A percentile compares a stretch with the other conserved stretches of the same genome.
Evolutionary conservation across 345 rosid species (phyloP).

Genomic region (Euphorbia pulcherrima): DNA sequence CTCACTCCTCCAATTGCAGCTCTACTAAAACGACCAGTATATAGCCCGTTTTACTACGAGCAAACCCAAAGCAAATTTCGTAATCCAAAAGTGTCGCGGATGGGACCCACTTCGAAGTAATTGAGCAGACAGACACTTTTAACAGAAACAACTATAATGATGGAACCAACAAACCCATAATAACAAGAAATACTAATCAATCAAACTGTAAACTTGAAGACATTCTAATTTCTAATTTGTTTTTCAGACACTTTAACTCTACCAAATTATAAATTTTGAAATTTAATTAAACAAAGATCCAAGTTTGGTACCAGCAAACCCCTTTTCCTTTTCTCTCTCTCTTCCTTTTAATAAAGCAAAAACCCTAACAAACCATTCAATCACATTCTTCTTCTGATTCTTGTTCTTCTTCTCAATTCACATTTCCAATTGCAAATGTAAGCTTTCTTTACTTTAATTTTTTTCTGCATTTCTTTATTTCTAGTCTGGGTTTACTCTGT

Average conservation of each 20-base stretch:
- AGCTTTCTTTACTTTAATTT: background rate
- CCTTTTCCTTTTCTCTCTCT: slow-evolving; percentile 1
- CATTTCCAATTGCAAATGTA: slow-evolving; percentile 13
- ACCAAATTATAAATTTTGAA: background rate
- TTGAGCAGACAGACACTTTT: slow-evolving; percentile 12
- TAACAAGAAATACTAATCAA: background rate
- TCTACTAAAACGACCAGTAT: no score
- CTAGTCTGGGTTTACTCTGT: slow-evolving; percentile 11
- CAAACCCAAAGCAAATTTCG: no score
- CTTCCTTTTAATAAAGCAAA: slow-evolving; percentile 11
- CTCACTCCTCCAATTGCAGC: no score
- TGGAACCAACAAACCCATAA: no score
- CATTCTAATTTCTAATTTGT: background rate
- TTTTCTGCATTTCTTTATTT: slow-evolving; percentile 9
- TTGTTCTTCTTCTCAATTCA: background rate
- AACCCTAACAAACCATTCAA: background rate
- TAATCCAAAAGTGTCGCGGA: background rate
- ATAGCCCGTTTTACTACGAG: no score
- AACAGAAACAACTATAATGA: slow-evolving; percentile 9
- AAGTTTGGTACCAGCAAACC: slow-evolving; percentile 7
- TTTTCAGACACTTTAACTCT: background rate
- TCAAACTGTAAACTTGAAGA: background rate
- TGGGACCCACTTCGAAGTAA: slow-evolving; percentile 12
- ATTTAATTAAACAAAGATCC: background rate
- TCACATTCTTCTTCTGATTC: slow-evolving; percentile 8